These are phyloP conservation scores for Venturia pyrina DNA, from an alignment of 2,329 filamentous ascomycete species.

Conservation along the genomic window DNA sequence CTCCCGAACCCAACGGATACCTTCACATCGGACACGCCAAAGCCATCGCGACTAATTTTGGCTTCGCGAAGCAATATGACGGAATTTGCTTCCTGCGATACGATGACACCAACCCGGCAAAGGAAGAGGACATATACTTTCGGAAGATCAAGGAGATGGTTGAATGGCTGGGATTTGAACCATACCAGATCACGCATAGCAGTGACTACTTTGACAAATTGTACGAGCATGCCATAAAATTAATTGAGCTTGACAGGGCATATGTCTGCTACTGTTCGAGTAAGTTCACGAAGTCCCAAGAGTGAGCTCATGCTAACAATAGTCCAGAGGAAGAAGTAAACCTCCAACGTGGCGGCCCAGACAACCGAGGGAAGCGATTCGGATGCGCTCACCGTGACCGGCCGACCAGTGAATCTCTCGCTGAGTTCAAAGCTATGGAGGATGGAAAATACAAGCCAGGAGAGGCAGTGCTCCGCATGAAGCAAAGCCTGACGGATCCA, in stretches of 20 bases:
- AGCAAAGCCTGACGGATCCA: slow-evolving; percentile 57
- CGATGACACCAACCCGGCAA: slow-evolving; percentile 92
- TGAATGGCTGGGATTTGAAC: slow-evolving; percentile 76
- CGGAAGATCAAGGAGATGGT: slow-evolving; percentile 82
- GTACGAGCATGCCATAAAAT: slow-evolving; percentile 78
- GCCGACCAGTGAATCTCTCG: slow-evolving; percentile 62
- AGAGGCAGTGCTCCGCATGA: slow-evolving; percentile 84
- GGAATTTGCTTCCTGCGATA: slow-evolving; percentile 71
- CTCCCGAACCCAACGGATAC: slow-evolving; percentile 71
- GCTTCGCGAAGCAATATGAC: slow-evolving; percentile 76
- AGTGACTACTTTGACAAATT: slow-evolving; percentile 84
- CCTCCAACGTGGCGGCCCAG: slow-evolving; percentile 71
- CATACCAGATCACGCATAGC: slow-evolving; percentile 70
- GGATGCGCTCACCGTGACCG: slow-evolving; percentile 73
- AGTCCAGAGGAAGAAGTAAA: slow-evolving; percentile 66
- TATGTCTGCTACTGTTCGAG: slow-evolving; percentile 81
- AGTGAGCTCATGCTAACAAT: slow-evolving; percentile 19
- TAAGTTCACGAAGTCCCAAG: slow-evolving; percentile 19
- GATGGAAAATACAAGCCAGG: slow-evolving; percentile 82
- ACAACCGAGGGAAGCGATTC: slow-evolving; percentile 58
- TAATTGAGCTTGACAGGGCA: slow-evolving; percentile 59
- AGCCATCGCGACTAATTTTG: slow-evolving; percentile 93
- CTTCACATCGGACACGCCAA: slow-evolving; percentile 92
- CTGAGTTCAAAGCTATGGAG: slow-evolving; percentile 80
- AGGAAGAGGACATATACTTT: slow-evolving; percentile 85